Evolutionary conservation across 2,329 filamentous ascomycete genomes (phyloP).

Genomic region (Fusarium phyllophilum): DNA sequence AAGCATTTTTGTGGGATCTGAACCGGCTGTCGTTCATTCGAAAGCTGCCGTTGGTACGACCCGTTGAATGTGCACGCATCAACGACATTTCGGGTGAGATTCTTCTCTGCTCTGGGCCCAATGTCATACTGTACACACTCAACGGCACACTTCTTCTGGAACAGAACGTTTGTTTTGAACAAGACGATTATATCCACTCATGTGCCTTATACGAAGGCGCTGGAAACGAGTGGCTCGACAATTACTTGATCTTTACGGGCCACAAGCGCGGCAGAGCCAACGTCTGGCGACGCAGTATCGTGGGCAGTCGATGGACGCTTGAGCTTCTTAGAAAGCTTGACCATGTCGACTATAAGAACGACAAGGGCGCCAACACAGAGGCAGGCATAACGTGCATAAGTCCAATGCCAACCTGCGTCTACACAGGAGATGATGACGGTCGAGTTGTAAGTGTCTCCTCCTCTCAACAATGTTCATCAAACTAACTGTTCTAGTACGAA

Average conservation of each 20-base stretch:
- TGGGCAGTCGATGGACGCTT: constrained; percentile 74
- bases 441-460: constrained; percentile 72
- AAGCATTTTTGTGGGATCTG: constrained; percentile 91
- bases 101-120: constrained; percentile 80
- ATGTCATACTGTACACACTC: constrained; percentile 82
- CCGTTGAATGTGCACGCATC: constrained; percentile 80
- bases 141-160: constrained; percentile 87
- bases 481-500: constrained; percentile 62
- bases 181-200: constrained; percentile 80
- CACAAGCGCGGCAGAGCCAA: constrained; percentile 87
- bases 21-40: constrained; percentile 90
- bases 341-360: constrained; percentile 75
- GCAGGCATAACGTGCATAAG: constrained; percentile 87
- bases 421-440: constrained; percentile 94
- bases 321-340: constrained; percentile 84
- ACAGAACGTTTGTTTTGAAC: constrained; percentile 77
- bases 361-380: constrained; percentile 65
- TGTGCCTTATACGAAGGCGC: constrained; percentile 94
- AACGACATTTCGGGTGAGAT: constrained; percentile 94
- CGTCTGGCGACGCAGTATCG: constrained; percentile 70
- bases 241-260: constrained; percentile 87
- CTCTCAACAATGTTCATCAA: neutral
- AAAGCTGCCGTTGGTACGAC: constrained; percentile 69
- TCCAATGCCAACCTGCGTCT: constrained; percentile 84
- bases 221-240: constrained; percentile 91